Conservation (phyloP, 2,329 filamentous ascomycete species). For the Sphaerulina musiva region DNA sequence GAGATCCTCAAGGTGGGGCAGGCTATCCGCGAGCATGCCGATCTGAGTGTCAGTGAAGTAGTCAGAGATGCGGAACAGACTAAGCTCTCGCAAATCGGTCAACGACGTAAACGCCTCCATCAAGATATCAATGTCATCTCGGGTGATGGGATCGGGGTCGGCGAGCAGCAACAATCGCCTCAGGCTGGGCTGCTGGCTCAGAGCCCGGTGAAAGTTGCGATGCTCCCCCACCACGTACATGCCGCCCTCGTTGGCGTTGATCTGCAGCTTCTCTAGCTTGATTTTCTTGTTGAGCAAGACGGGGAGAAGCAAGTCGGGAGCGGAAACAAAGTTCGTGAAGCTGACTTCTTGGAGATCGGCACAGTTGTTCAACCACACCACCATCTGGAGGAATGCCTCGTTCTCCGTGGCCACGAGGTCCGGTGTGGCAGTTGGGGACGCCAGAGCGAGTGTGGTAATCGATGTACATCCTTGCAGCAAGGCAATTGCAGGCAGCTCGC, state of each 20-base stretch:
- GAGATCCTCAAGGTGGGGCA: conserved; percentile 50
- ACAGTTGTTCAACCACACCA: conserved; percentile 53
- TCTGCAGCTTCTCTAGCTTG: conserved; percentile 43
- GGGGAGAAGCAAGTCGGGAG: conserved; percentile 48
- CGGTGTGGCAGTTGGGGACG: conserved; percentile 39
- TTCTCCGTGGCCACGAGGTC: conserved; percentile 49
- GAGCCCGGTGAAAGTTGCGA: conserved; percentile 47
- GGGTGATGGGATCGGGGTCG: conserved; percentile 41
- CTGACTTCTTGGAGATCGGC: conserved; percentile 45
- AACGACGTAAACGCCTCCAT: conserved; percentile 49
- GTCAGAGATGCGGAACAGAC: conserved; percentile 48
- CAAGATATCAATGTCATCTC: conserved; percentile 46
- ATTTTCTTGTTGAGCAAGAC: conserved; percentile 45
- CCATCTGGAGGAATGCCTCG: conserved; percentile 47
- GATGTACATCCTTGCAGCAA: conserved; percentile 45
- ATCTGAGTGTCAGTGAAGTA: conserved; percentile 49
- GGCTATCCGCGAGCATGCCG: conserved; percentile 39
- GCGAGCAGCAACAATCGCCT: conserved; percentile 42
- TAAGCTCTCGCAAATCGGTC: conserved; percentile 48
- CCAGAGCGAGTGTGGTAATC: conserved; percentile 46
- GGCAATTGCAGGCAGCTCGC: conserved; percentile 46
- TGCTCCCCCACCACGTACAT: conserved; percentile 45
- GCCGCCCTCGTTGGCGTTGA: conserved; percentile 37
- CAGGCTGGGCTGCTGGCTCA: conserved; percentile 47
- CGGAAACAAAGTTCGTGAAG: conserved; percentile 48